Evolutionary conservation across 257 asterid genomes (phyloP), one percentile per base, ranked within the genome.

Genomic region (Solanum tarijense): DNA sequence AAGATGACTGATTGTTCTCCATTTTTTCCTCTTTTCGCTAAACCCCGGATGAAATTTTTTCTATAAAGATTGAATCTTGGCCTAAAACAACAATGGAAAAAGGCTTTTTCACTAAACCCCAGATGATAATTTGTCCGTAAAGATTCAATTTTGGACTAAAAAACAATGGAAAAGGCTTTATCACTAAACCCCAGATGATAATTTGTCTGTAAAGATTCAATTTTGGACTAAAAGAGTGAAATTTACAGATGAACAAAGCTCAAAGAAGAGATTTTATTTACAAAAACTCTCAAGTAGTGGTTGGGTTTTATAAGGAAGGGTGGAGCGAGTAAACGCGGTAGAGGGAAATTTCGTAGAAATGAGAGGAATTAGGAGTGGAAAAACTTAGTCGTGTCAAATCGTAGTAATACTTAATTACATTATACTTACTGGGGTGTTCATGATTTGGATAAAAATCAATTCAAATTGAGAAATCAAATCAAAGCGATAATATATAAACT

Each of bases 1-100:
- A 97, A 8, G 97, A 91, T 1, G 98, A 94, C 76, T 95, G 95
- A 43, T 90, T 91, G 83, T 89, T 93, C 79, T 97, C 98, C 85
- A 34, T 81, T 65, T 75, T 12, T 11, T 3, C 29, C 68, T 9
- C 29, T 60, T 60, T 60, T 21, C 1, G 12, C 72, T 32, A 20
- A 36, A 36, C 18, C 20, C 43, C 25, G 4, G 43, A 72, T 72
- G 79, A 9, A 7, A 1, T 3, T 9, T 71, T 32, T 72, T 9
- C 43, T 72, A 13, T 62, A 62, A 36, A 62, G 87, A 84, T 62
- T 62, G 27, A 84, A 84, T 32, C 6, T 27, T 41, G 68, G 10
- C 14, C 60, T 32, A 58, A 46, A 84, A 60, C 46, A 23, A 35
- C 9, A 55, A 83, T 2, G 36, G 13, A 25, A 73, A 81, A 74